These are phyloP conservation scores for Polytrichum commune DNA, from an alignment of 225 moss, liverwort and hornwort species.

Conservation along the genomic window DNA sequence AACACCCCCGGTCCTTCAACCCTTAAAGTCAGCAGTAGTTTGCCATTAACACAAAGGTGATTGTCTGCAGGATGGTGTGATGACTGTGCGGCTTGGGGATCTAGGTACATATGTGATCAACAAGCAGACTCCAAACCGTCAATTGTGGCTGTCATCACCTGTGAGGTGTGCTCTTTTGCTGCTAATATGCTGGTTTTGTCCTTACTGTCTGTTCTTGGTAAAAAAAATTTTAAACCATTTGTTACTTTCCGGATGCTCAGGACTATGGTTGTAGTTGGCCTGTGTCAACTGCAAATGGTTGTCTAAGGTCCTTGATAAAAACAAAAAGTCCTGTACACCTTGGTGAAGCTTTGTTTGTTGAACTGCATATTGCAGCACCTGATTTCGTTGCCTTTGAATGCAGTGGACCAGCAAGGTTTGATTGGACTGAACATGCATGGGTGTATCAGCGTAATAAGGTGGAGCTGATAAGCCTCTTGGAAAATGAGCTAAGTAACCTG, in stretches of 20 bases:
- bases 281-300: too few relatives aligned
- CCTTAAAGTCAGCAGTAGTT: too few relatives aligned
- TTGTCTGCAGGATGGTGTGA: constrained; percentile 77
- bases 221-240: neutral
- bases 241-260: too few relatives aligned
- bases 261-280: too few relatives aligned
- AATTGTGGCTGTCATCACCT: constrained; percentile 95
- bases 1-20: too few relatives aligned
- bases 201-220: neutral
- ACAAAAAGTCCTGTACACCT: too few relatives aligned
- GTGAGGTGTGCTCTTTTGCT: constrained; percentile 51
- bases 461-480: constrained; percentile 69
- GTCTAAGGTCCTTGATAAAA: too few relatives aligned
- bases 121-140: constrained; percentile 97
- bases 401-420: constrained; percentile 97
- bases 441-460: constrained; percentile 66
- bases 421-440: constrained; percentile 69
- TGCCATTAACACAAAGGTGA: constrained; percentile 7
- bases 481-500: constrained; percentile 74
- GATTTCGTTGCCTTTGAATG: constrained; percentile 11
- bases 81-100: constrained; percentile 72
- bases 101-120: constrained; percentile 95
- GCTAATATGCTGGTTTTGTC: neutral
- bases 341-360: neutral
- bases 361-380: neutral